Evolutionary conservation across 2,329 filamentous ascomycete species (phyloP), one percentile per base, ranked within the genome.

Genomic region (Aspergillus eucalypticola): DNA sequence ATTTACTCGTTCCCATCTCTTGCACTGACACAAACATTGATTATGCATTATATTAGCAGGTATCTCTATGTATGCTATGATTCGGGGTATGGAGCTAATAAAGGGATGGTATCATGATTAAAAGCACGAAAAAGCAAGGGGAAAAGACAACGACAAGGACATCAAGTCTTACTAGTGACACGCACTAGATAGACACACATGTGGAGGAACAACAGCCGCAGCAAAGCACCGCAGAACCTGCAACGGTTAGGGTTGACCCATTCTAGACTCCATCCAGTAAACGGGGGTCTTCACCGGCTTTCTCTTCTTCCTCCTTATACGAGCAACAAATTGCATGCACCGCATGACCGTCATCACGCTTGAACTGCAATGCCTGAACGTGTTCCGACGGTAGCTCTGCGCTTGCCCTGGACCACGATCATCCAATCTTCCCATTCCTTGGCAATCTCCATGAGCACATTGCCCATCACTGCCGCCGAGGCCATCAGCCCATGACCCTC

Each of bases 401-500:
- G 74, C 60, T 74, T 77, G 41, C 80, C 78, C 64, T 80, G 78
- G 19, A 82, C 79, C 32, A 83, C 83, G 48, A 85, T 84, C 70
- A 86, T 88, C 90, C 90, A 94, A 69, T 94, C 91, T 66, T 93
- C 90, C 94, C 94, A 98, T 75, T 98, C 95, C 66, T 88, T 88
- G 55, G 91, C 90, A 70, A 99, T 96, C 78, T 99, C 95, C 76
- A 92, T 94, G 38, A 99, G 80, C n/a, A 98, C 90, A 19, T 89
- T 88, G 46, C 92, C 91, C 95, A 99, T 99, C 48, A 98, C 94
- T 13, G 83, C 82, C 0, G 95, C 93, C 66, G 90, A 96, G 0
- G 95, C 95, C 95, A 99, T 99, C 23, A 99, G 80, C 0, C 95
- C 94, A 72, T 99, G 95, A 3, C 93, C 92, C 75, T 99, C 94